Base-by-base conservation (phyloP, 352 stramenopile species). In the Plasmopara muralis region DNA sequence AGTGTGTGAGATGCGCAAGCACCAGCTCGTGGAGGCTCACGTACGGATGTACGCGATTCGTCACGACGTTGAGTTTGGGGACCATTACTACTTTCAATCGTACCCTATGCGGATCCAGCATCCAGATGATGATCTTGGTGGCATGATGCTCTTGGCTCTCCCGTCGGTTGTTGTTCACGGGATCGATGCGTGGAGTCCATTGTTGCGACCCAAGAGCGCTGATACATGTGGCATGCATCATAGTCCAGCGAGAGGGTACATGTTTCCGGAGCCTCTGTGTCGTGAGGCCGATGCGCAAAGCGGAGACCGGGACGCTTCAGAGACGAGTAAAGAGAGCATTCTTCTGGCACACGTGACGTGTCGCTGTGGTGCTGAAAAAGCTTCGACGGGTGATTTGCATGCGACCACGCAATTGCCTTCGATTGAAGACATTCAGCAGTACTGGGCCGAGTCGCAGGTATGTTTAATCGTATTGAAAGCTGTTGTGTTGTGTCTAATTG, bases 11-110 rank as follows among this genome's bases (percentile, higher is more conserved):
- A 89, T 93, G 74, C 85, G 89, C 61, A 96, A 97, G 60, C 89
- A 96, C 65, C 87, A 97, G 67, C 81, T 99, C 34, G 87, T 98
- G 9, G 92, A 98, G 56, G 90, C 89, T 6, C 92, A 97, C 53
- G 89, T 98, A 34, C 85, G 93, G 44, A 90, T 93, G 57, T 98
- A 97, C 68, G 95, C 87, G 15, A 79, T 98, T n/a, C 79, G 77
- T 16, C 81, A 88, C 58, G 77, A 86, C 47, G 53, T 79, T 25
- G 68, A 75, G 49, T 76, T 73, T 33, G 75, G 75, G 4, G 68
- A 89, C 62, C 73, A 77, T 50, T 87, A 88, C 69, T 88, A 91
- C 53, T 85, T 96, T 59, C 85, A 98, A 60, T 97, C 88, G 51
- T 94, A 97, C 66, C 86, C 86, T 30, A 93, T 98, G 83, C 78